Conservation (phyloP, 2,329 filamentous ascomycete genomes). For the Fusarium cyanostomum region DNA sequence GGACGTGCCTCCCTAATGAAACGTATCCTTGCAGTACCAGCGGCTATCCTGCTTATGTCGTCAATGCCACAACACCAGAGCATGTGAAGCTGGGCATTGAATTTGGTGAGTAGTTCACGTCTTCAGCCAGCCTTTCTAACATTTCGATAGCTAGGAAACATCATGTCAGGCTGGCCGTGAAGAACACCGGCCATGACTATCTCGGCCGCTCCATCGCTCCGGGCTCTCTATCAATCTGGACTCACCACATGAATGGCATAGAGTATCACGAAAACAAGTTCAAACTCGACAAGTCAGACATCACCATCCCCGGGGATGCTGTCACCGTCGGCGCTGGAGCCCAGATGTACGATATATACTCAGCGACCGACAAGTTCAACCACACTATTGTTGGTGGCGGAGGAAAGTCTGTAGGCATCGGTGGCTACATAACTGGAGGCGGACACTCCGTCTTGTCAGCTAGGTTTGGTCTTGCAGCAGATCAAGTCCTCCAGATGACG, state of each 20-base stretch:
- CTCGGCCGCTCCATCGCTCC: conserved; percentile 57
- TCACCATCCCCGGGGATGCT: conserved; percentile 56
- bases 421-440: conserved; percentile 69
- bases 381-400: conserved; percentile 64
- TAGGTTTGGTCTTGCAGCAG: conserved; percentile 67
- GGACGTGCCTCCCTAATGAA: conserved; percentile 58
- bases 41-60: conserved; percentile 50
- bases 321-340: conserved; percentile 64
- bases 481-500: conserved; percentile 68
- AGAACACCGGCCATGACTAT: conserved; percentile 55
- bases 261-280: conserved; percentile 52
- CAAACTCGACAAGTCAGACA: conserved; percentile 52
- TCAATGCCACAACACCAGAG: conserved; percentile 48
- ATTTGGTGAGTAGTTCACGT: conserved; percentile 49
- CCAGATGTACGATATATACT: conserved; percentile 60
- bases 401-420: conserved; percentile 65
- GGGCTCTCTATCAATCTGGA: conserved; percentile 65
- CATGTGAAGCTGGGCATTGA: conserved; percentile 50
- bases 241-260: conserved; percentile 56
- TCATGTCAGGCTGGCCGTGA: conserved; percentile 55
- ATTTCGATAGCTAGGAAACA: conserved; percentile 48
- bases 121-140: not conserved
- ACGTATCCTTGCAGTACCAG: conserved; percentile 46
- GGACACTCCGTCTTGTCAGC: conserved; percentile 66
- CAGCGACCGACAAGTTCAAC: conserved; percentile 54